Conservation (phyloP, 208 protist species). For the Trypanosoma platydactyli region DNA sequence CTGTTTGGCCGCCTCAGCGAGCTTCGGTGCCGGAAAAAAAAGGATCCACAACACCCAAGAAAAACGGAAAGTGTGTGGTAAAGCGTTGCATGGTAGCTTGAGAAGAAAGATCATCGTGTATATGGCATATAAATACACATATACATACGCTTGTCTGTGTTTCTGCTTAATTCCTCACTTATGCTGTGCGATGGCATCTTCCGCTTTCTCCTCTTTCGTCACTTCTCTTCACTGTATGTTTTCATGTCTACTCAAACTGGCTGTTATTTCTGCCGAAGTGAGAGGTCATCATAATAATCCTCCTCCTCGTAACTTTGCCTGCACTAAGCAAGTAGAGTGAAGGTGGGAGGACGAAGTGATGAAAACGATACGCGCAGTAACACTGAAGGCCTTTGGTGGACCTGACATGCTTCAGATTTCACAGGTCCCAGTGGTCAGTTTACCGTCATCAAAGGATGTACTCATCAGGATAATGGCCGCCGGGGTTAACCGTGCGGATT, state of each 20-base stretch:
- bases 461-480: conserved; percentile 88
- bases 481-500: conserved; percentile 89
- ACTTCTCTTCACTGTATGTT: conserved; percentile 14
- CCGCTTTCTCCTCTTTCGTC: conserved; percentile 9
- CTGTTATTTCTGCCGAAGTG: too few relatives aligned
- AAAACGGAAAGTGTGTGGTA: not conserved
- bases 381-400: conserved; percentile 72
- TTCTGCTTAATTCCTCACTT: conserved; percentile 1
- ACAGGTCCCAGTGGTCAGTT: conserved; percentile 36
- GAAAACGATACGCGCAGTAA: conserved; percentile 79
- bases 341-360: conserved; percentile 27
- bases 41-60: not conserved
- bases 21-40: not conserved
- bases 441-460: conserved; percentile 49
- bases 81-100: conserved; percentile 2
- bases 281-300: too few relatives aligned
- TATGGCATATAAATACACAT: not conserved
- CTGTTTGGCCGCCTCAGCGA: not conserved
- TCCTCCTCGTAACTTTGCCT: too few relatives aligned
- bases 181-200: not conserved
- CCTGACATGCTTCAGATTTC: conserved; percentile 60
- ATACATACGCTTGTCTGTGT: conserved; percentile 1
- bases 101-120: not conserved
- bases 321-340: not conserved
- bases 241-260: conserved; percentile 5